phyloP scores from a whole-genome alignment of 306 rosid species.

The Citrullus mucosospermus region DNA sequence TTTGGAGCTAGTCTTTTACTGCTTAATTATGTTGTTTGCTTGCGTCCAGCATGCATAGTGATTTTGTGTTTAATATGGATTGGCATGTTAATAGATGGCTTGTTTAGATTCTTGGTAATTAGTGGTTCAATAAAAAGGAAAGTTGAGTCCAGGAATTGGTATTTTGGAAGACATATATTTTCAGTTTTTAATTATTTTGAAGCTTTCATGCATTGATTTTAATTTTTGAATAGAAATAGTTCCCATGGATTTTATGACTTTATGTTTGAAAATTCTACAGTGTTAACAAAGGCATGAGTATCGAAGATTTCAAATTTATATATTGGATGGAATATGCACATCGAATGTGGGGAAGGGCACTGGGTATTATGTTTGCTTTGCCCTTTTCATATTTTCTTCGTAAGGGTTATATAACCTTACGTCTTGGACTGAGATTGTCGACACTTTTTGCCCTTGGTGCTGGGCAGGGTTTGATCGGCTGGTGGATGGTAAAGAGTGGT shows the following conservation, averaged over 20 bases:
- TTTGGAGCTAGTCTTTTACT: neutral
- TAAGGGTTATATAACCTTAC: conserved; percentile 68
- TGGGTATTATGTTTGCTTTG: conserved; percentile 70
- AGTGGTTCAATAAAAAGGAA: neutral
- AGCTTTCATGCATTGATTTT: neutral
- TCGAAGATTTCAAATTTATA: conserved; percentile 35
- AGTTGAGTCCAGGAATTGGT: neutral
- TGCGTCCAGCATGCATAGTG: neutral
- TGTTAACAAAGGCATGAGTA: conserved; percentile 32
- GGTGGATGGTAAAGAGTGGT: conserved; percentile 99
- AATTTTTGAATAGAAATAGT: neutral
- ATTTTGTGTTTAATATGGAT: neutral
- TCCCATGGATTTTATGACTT: neutral
- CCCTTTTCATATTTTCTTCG: conserved; percentile 90
- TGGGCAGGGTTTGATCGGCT: conserved; percentile 81
- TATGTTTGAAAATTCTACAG: conserved; percentile 14
- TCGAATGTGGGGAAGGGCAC: conserved; percentile 94
- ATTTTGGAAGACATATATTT: neutral
- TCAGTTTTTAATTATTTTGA: neutral
- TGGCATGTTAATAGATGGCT: neutral
- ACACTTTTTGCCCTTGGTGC: conserved; percentile 69
- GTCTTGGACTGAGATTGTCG: conserved; percentile 64
- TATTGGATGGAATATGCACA: conserved; percentile 76
- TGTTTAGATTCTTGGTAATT: neutral
- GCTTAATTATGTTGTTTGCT: neutral